Evolutionary conservation across 140 eudicot genomes (phyloP).

Genomic region (Senecio squalidus): DNA sequence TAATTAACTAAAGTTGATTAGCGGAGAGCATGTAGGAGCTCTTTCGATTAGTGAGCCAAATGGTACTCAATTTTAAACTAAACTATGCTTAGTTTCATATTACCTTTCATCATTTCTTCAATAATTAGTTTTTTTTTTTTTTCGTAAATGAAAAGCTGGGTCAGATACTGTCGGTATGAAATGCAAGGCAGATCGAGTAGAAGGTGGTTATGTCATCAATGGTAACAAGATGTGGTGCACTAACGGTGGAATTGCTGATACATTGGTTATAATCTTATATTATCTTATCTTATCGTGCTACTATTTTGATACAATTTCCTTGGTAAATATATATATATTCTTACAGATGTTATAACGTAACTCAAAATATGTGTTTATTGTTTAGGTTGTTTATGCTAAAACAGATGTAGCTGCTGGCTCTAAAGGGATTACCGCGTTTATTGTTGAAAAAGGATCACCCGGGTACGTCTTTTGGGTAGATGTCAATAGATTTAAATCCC

Average conservation of each 20-base stretch:
- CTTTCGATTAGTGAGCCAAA: conserved; percentile 94
- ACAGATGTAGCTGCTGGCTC: conserved; percentile 63
- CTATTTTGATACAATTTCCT: no score
- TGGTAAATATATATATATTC: background rate
- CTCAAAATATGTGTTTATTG: background rate
- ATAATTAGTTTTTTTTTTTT: background rate
- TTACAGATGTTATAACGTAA: background rate
- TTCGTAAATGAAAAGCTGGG: conserved; percentile 52
- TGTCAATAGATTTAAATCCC: background rate
- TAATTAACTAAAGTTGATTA: conserved; percentile 45
- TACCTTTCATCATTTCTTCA: no score
- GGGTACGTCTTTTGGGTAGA: conserved; percentile 51
- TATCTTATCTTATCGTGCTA: no score
- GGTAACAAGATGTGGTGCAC: conserved; percentile 99
- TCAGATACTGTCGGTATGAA: conserved; percentile 90
- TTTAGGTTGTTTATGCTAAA: conserved; percentile 82
- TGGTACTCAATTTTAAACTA: no score
- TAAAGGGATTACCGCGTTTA: conserved; percentile 86
- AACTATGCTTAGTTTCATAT: no score
- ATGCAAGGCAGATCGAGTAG: conserved; percentile 78
- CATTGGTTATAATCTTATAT: no score
- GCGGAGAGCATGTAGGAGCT: conserved; percentile 98
- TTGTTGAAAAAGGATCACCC: conserved; percentile 80
- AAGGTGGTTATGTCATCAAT: conserved; percentile 75
- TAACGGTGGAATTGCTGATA: conserved; percentile 76